A percentile compares a stretch with the other conserved stretches of the same genome.
Evolutionary conservation across 2,329 filamentous ascomycete genomes (phyloP).

Genomic region (Cladosporium sp.): DNA sequence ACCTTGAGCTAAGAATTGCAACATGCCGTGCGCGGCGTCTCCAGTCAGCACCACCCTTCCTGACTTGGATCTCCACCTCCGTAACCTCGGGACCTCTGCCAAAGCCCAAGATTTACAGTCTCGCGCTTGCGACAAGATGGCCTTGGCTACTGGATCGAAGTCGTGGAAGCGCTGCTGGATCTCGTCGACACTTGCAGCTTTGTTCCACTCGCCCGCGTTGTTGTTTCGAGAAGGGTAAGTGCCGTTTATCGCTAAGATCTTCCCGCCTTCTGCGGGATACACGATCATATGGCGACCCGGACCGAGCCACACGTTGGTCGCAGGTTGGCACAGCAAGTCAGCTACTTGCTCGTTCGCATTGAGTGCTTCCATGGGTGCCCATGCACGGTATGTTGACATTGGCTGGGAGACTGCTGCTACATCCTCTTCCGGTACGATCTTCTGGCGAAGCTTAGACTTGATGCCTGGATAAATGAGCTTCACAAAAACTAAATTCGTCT

Average conservation of each 20-base stretch:
- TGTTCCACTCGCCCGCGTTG: slow-evolving; percentile 6
- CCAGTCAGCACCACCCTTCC: slow-evolving; percentile 31
- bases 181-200: slow-evolving; percentile 1
- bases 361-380: slow-evolving; percentile 2
- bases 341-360: neutral
- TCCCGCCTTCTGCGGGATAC: slow-evolving; percentile 1
- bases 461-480: neutral
- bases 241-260: slow-evolving; percentile 10
- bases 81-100: slow-evolving; percentile 44
- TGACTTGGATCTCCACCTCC: slow-evolving; percentile 35
- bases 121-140: slow-evolving; percentile 26
- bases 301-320: slow-evolving; percentile 9
- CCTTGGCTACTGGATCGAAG: slow-evolving; percentile 6
- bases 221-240: slow-evolving; percentile 8
- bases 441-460: neutral
- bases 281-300: slow-evolving; percentile 9
- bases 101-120: slow-evolving; percentile 35
- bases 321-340: neutral
- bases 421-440: neutral
- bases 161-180: slow-evolving; percentile 11
- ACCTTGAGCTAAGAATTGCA: slow-evolving; percentile 26
- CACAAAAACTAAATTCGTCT: neutral
- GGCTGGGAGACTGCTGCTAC: slow-evolving; percentile 1
- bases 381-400: slow-evolving; percentile 1
- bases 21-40: slow-evolving; percentile 37